Percentiles rank a stretch among this genome's conserved stretches.
These are phyloP conservation scores for Gossypium gossypioides DNA, from an alignment of 441 rosid species.

Conservation along the genomic window DNA sequence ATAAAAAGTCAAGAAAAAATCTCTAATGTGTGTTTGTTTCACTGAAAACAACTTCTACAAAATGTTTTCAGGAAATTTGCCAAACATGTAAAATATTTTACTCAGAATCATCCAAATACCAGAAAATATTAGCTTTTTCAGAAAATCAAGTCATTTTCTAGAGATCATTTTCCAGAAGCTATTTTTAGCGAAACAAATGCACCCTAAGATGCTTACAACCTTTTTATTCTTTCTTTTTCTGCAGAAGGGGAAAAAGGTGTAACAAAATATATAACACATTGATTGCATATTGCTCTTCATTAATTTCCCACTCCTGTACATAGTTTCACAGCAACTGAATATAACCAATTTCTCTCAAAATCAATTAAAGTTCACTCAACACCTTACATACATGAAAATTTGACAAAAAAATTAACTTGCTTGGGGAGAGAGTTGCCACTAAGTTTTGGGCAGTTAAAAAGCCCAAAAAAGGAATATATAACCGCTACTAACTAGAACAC, in stretches of 20 bases:
- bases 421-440: not conserved
- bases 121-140: too few relatives aligned
- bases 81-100: too few relatives aligned
- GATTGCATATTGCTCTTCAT: not conserved
- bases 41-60: too few relatives aligned
- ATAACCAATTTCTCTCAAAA: not conserved
- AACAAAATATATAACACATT: not conserved
- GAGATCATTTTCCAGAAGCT: too few relatives aligned
- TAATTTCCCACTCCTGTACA: not conserved
- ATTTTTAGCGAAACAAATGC: too few relatives aligned
- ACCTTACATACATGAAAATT: not conserved
- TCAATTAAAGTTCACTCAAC: not conserved
- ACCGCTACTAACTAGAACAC: not conserved
- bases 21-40: too few relatives aligned
- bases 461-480: slow-evolving; percentile 5
- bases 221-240: not conserved
- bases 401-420: not conserved
- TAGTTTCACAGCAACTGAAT: not conserved
- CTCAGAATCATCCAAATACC: too few relatives aligned
- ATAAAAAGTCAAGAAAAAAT: too few relatives aligned
- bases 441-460: not conserved
- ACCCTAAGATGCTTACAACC: not conserved
- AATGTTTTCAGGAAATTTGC: too few relatives aligned
- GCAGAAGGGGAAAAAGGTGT: not conserved
- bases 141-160: too few relatives aligned